These are phyloP conservation scores for Euclidium syriacum DNA, from an alignment of 345 rosid genomes.

Conservation along the genomic window DNA sequence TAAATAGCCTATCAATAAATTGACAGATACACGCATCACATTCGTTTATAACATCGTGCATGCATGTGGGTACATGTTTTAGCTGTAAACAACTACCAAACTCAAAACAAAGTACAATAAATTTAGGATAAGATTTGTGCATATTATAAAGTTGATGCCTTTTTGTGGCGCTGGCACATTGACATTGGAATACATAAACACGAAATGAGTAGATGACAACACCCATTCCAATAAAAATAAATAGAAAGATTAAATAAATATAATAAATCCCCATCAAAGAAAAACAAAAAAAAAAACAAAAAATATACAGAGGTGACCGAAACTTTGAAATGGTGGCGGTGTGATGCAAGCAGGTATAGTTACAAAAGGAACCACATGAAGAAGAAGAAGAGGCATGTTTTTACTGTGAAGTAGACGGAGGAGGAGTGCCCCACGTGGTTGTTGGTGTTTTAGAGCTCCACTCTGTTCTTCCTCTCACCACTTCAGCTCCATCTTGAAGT, in stretches of 20 bases:
- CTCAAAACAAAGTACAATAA: constrained; percentile 18
- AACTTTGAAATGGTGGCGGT: constrained; percentile 11
- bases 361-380: constrained; percentile 23
- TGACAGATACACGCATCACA: constrained; percentile 18
- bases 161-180: constrained; percentile 24
- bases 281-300: neutral
- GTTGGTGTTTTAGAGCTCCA: constrained; percentile 73
- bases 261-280: constrained; percentile 22
- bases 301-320: constrained; percentile 1
- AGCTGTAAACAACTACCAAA: constrained; percentile 25
- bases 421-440: constrained; percentile 25
- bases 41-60: constrained; percentile 10
- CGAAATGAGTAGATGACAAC: neutral
- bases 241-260: constrained; percentile 34
- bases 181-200: constrained; percentile 24
- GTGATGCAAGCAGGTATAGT: constrained; percentile 18
- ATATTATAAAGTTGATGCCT: constrained; percentile 26
- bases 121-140: constrained; percentile 26
- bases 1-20: neutral
- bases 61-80: constrained; percentile 15
- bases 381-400: neutral
- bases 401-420: neutral
- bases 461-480: constrained; percentile 79
- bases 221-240: constrained; percentile 17
- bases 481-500: constrained; percentile 80